Evolutionary conservation across 2,329 filamentous ascomycete species (phyloP), one percentile per base, ranked within the genome.

Genomic region (Hypomyces rosellus): DNA sequence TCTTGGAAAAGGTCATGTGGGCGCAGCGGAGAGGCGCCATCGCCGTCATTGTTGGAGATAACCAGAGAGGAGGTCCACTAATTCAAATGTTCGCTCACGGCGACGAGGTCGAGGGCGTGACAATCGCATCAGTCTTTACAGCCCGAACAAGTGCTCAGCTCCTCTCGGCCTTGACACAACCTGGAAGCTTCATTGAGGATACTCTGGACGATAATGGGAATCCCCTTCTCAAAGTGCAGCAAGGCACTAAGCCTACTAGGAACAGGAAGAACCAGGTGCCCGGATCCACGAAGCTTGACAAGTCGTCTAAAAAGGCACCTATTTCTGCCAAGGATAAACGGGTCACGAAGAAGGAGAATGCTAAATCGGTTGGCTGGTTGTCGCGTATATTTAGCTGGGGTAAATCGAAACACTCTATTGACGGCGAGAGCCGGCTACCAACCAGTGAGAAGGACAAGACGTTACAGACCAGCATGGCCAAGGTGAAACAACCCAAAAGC

Each of bases 11-110:
- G 69, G 89, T 93, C 56, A 92, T 95, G 73, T 99, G 93, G 93
- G 89, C 88, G 12, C 93, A 99, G 67, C 81, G 90, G 54, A 82
- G 93, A 62, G 93, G 93, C 20, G 93, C 87, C 16, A 79, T 90
- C 53, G 93, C 89, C 34, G 75, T 99, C 53, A 95, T 99, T 57
- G 91, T 99, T 3, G 93, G 93, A 22, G 93, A 99, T 66, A 88
- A 96, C 66, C 86, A 88, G 51, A 87, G 88, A 54, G 92, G 92
- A 41, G 91, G 90, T 4, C 87, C 87, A 34, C 73, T 99, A 54
- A 88, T 97, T 46, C 93, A 95, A 60, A 99, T 99, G 93, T 97
- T 96, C 67, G 93, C 93, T n/a, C 84, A 88, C 61, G 93, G 92
- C 36, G 91, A 97, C 64, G 68, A 69, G 34, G 96, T 92, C 3